A percentile compares a stretch with the other conserved stretches of the same genome.
Conservation (phyloP, 352 stramenopile genomes). For the Globisporangium perplexum region DNA sequence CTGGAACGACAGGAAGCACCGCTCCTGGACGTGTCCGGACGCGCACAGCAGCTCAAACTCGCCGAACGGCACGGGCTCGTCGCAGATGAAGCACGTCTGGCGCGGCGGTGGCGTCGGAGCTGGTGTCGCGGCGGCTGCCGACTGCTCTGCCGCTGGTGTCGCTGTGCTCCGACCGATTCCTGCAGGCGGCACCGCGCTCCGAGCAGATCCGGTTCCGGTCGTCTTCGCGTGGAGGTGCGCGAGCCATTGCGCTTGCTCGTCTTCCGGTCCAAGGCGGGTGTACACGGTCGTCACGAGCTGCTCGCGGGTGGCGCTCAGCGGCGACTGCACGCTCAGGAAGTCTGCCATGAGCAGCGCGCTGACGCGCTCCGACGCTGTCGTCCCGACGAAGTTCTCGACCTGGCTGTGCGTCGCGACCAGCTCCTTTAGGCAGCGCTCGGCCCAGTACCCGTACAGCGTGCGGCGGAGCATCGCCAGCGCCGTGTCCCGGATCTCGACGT, state of each 20-base stretch:
- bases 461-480: slow-evolving; percentile 36
- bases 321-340: slow-evolving; percentile 61
- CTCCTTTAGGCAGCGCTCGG: slow-evolving; percentile 45
- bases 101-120: slow-evolving; percentile 34
- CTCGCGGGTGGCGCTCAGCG: slow-evolving; percentile 25
- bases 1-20: slow-evolving; percentile 75
- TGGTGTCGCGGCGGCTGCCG: not conserved
- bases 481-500: slow-evolving; percentile 30
- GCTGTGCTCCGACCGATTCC: not conserved
- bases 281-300: slow-evolving; percentile 57
- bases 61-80: slow-evolving; percentile 49
- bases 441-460: slow-evolving; percentile 54
- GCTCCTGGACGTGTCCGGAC: slow-evolving; percentile 56
- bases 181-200: no score
- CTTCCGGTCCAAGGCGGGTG: slow-evolving; percentile 40
- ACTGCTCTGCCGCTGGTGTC: slow-evolving; percentile 1
- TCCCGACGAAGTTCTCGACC: slow-evolving; percentile 19
- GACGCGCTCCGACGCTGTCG: slow-evolving; percentile 29
- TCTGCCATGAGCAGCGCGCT: slow-evolving; percentile 76
- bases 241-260: slow-evolving; percentile 37
- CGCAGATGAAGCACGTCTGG: slow-evolving; percentile 67
- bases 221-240: slow-evolving; percentile 20
- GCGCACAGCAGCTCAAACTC: slow-evolving; percentile 59
- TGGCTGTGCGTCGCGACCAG: slow-evolving; percentile 37
- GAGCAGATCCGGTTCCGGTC: not conserved